These are phyloP conservation scores for Iodosphaeria phyllophila DNA, from an alignment of 2,329 filamentous ascomycete species.

Conservation along the genomic window DNA sequence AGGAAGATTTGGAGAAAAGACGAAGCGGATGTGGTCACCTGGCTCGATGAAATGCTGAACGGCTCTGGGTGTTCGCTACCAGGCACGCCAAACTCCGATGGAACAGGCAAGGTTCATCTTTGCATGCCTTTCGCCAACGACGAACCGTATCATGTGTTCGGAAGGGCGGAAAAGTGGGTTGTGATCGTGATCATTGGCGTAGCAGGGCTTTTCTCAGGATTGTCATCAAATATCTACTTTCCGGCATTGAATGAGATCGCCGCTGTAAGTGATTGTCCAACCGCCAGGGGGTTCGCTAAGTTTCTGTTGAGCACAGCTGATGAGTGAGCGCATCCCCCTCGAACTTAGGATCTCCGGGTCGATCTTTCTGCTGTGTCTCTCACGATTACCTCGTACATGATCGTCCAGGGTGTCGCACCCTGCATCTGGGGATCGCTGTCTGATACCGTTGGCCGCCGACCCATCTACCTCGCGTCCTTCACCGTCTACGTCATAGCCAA, in stretches of 20 bases:
- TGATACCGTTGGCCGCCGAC: constrained; percentile 24
- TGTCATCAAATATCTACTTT: constrained; percentile 32
- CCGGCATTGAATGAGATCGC: constrained; percentile 21
- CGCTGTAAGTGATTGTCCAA: no score
- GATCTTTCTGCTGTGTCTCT: constrained; percentile 15
- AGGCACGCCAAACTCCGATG: no score
- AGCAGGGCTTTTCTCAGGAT: constrained; percentile 31
- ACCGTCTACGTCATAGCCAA: constrained; percentile 26
- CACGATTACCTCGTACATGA: constrained; percentile 26
- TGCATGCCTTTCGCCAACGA: no score
- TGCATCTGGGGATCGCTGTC: constrained; percentile 28
- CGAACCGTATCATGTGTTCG: constrained; percentile 16
- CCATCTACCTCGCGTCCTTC: constrained; percentile 25
- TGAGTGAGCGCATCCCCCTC: neutral
- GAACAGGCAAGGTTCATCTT: no score
- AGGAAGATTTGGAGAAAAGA: no score
- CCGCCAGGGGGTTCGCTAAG: no score
- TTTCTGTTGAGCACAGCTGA: neutral
- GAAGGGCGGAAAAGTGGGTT: constrained; percentile 19
- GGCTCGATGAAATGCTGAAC: no score
- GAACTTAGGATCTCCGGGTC: constrained; percentile 11
- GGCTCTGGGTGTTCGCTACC: no score
- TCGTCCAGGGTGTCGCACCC: constrained; percentile 30
- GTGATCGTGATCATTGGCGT: constrained; percentile 28
- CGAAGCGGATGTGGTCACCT: no score